phyloP scores from a whole-genome alignment of 768 basidiomycete genomes.

The Pleurotus giganteus region DNA sequence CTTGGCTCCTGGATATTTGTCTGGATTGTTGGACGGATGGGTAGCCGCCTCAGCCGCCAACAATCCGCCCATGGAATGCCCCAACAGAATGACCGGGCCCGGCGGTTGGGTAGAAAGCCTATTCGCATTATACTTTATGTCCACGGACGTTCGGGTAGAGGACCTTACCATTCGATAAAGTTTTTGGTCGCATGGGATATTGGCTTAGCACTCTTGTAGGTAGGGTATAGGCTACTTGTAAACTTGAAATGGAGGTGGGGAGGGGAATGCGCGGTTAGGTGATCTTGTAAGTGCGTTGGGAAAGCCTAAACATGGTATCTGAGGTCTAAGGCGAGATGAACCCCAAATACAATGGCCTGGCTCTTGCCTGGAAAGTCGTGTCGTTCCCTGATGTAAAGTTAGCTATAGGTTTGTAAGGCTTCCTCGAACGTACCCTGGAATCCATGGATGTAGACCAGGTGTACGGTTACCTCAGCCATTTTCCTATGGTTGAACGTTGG shows the following conservation, averaged over 20 bases:
- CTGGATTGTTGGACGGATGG: constrained; percentile 33
- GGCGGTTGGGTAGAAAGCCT: constrained; percentile 56
- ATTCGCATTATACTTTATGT: constrained; percentile 1
- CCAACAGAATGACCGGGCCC: constrained; percentile 53
- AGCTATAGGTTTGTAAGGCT: constrained; percentile 1
- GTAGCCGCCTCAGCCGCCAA: constrained; percentile 57
- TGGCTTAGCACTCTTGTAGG: constrained; percentile 57
- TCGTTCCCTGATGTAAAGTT: constrained; percentile 42
- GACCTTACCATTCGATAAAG: constrained; percentile 51
- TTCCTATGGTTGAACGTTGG: no score
- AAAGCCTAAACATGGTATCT: constrained; percentile 38
- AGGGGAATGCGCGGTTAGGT: constrained; percentile 34
- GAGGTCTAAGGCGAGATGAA: neutral
- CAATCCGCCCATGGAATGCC: constrained; percentile 63
- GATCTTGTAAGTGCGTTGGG: constrained; percentile 50
- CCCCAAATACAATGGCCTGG: neutral
- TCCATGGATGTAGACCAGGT: constrained; percentile 58
- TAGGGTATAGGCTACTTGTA: constrained; percentile 53
- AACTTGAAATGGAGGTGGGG: constrained; percentile 34
- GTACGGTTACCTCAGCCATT: constrained; percentile 29
- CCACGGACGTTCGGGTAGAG: neutral
- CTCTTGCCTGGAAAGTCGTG: constrained; percentile 52
- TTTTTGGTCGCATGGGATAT: constrained; percentile 48
- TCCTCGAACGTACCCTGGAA: constrained; percentile 44
- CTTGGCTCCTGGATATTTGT: constrained; percentile 21